Percentiles rank a stretch among this genome's conserved stretches.
Conservation (phyloP, 108 stramenopile species). For the Cyclotella cryptica region DNA sequence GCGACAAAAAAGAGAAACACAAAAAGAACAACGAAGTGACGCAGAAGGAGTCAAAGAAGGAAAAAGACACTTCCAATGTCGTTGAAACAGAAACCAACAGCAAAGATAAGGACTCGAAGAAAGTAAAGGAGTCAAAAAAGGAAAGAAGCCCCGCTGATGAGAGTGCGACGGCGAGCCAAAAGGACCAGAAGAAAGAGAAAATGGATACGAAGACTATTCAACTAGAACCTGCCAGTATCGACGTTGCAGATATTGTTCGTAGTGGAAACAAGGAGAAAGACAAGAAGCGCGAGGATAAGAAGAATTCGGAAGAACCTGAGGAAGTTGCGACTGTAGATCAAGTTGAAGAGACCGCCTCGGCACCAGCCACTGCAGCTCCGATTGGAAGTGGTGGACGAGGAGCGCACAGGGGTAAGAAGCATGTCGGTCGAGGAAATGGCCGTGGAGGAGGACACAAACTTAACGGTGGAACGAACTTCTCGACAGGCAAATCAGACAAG, state of each 20-base stretch:
- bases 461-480: not conserved
- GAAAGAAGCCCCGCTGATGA: not conserved
- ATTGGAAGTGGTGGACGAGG: not conserved
- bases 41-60: not conserved
- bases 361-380: no score
- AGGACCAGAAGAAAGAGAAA: not conserved
- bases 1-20: no score
- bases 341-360: no score
- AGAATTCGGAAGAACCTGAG: no score
- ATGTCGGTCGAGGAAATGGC: not conserved
- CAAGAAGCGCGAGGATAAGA: no score
- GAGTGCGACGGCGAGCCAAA: not conserved
- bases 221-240: no score
- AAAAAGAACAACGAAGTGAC: not conserved
- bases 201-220: no score
- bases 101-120: conserved; percentile 1
- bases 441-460: not conserved
- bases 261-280: no score
- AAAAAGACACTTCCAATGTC: not conserved
- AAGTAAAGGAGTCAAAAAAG: not conserved
- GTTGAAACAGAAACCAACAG: not conserved
- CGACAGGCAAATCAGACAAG: not conserved
- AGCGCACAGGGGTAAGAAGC: not conserved
- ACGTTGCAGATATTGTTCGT: no score
- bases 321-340: no score